Conservation (phyloP, 202 grass and related monocot genomes). For the Dendrocalamus latiflorus region DNA sequence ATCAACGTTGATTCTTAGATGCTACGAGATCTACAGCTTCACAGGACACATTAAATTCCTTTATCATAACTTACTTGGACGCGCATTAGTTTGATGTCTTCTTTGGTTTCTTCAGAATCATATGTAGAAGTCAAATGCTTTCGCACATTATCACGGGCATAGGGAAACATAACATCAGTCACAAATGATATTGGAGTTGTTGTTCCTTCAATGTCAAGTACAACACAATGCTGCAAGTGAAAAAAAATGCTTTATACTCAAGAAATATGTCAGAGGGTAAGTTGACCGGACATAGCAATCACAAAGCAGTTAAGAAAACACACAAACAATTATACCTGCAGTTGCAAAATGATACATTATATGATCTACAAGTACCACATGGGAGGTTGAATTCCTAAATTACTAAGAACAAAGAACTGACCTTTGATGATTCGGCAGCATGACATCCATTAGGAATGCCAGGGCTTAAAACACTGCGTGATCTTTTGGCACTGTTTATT, state of each 20-base stretch:
- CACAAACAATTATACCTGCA: background rate
- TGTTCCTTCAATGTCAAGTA: constrained; percentile 95
- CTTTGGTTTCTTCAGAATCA: constrained; percentile 78
- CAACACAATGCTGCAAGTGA: constrained; percentile 56
- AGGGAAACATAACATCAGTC: constrained; percentile 90
- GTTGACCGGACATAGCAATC: constrained; percentile 5
- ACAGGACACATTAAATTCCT: background rate
- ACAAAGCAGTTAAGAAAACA: background rate
- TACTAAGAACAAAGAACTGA: constrained; percentile 37
- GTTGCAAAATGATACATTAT: background rate
- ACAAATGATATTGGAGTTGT: constrained; percentile 97
- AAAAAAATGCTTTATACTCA: background rate
- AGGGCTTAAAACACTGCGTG: constrained; percentile 15
- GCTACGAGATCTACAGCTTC: constrained; percentile 19
- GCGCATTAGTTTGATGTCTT: constrained; percentile 73
- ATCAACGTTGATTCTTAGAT: background rate
- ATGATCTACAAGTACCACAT: background rate
- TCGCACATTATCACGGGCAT: constrained; percentile 83
- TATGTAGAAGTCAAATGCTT: constrained; percentile 77
- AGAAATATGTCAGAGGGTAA: background rate
- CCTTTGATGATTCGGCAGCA: constrained; percentile 50
- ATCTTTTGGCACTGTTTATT: constrained; percentile 43
- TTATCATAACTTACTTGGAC: constrained; percentile 60
- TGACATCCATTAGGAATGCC: constrained; percentile 40
- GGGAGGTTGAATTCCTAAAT: background rate